Conservation (phyloP, 352 stramenopile genomes). For the Pythium dissimile region DNA sequence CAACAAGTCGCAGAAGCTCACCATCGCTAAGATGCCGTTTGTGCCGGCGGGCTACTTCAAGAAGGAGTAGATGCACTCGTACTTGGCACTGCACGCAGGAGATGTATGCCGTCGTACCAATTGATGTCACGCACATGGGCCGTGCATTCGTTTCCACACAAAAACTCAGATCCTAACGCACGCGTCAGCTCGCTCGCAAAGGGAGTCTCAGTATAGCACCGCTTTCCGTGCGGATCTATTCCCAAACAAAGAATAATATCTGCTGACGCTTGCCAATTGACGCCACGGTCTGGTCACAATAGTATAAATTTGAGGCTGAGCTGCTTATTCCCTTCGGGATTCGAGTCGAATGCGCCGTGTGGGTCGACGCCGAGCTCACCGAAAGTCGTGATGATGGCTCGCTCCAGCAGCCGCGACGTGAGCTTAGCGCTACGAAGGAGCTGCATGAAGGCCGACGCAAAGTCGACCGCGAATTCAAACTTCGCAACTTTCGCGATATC, state of each 20-base stretch:
- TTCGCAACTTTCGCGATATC: conserved; percentile 40
- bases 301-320: conserved; percentile 74
- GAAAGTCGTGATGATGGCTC: conserved; percentile 51
- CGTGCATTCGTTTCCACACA: neutral
- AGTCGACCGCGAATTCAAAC: conserved; percentile 58
- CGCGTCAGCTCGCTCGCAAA: conserved; percentile 2
- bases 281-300: conserved; percentile 29
- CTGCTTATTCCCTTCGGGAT: conserved; percentile 50
- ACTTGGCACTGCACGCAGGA: neutral
- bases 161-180: neutral
- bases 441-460: conserved; percentile 45
- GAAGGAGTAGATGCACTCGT: conserved; percentile 39
- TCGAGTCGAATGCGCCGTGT: conserved; percentile 31
- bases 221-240: no score
- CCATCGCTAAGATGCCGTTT: conserved; percentile 98
- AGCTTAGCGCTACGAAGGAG: conserved; percentile 34
- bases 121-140: neutral
- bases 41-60: conserved; percentile 96
- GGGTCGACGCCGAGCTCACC: conserved; percentile 57
- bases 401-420: conserved; percentile 32
- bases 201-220: no score
- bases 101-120: no score
- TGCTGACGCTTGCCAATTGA: neutral
- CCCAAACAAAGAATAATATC: conserved; percentile 4
- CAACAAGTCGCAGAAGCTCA: conserved; percentile 92